Conservation (phyloP, 495 filamentous ascomycete species). For the Talaromyces nanjingensis region DNA sequence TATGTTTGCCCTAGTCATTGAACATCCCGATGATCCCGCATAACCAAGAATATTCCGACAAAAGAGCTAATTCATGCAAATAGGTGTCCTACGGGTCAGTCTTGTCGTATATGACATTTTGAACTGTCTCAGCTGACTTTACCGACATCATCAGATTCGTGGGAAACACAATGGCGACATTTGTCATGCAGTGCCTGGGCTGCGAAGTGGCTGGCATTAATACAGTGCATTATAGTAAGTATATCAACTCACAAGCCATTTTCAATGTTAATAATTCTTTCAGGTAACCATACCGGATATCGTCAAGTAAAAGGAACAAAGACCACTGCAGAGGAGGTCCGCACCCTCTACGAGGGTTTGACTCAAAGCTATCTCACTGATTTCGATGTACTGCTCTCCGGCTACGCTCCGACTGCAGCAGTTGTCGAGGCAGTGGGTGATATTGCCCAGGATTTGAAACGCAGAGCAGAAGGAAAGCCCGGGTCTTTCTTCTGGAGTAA, state of each 20-base stretch:
- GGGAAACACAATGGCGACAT: constrained; percentile 90
- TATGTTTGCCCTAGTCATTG: constrained; percentile 42
- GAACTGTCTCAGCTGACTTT: background rate
- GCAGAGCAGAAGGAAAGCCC: constrained; percentile 51
- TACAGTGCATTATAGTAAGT: constrained; percentile 87
- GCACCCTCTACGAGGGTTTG: constrained; percentile 77
- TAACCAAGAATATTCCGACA: constrained; percentile 15
- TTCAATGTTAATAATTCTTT: background rate
- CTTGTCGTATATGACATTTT: background rate
- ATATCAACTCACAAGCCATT: constrained; percentile 6
- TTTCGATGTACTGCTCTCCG: constrained; percentile 89
- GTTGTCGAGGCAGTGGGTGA: constrained; percentile 75
- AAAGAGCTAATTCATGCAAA: background rate
- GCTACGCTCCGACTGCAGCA: constrained; percentile 81
- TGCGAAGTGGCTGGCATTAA: constrained; percentile 91
- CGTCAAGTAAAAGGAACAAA: constrained; percentile 75
- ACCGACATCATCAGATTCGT: constrained; percentile 61
- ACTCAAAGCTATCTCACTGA: constrained; percentile 72
- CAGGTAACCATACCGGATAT: constrained; percentile 93
- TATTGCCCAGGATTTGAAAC: constrained; percentile 74
- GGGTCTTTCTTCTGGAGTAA: constrained; percentile 87
- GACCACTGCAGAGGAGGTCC: constrained; percentile 73
- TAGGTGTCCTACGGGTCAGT: constrained; percentile 14
- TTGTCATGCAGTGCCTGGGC: constrained; percentile 85
- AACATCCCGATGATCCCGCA: constrained; percentile 1